These are phyloP conservation scores for Phymatotrichopsis omnivora DNA, from an alignment of 2,329 filamentous ascomycete species.

Conservation along the genomic window DNA sequence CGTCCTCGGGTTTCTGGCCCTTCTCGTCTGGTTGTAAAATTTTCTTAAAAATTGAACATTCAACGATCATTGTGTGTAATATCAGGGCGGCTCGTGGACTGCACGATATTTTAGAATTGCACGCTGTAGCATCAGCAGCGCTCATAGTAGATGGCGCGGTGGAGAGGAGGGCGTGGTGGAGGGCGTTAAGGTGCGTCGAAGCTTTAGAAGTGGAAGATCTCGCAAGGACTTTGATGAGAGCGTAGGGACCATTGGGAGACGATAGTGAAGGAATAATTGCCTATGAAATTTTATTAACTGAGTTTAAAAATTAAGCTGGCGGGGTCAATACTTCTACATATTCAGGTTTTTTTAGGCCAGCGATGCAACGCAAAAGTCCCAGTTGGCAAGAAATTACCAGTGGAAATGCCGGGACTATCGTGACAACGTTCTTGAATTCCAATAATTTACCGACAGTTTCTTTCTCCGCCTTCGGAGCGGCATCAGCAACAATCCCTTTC, in stretches of 20 bases:
- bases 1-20: background rate
- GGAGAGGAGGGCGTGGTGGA: slow-evolving; percentile 22
- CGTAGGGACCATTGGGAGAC: slow-evolving; percentile 17
- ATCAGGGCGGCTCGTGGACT: slow-evolving; percentile 16
- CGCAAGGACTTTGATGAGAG: slow-evolving; percentile 19
- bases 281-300: slow-evolving; percentile 11
- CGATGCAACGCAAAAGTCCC: slow-evolving; percentile 25
- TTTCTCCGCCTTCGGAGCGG: slow-evolving; percentile 8
- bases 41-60: slow-evolving; percentile 18
- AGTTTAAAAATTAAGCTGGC: slow-evolving; percentile 3
- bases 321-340: slow-evolving; percentile 19
- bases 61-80: slow-evolving; percentile 17
- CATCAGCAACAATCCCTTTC: slow-evolving; percentile 10
- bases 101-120: slow-evolving; percentile 15
- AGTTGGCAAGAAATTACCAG: slow-evolving; percentile 25
- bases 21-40: slow-evolving; percentile 5
- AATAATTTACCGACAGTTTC: slow-evolving; percentile 23
- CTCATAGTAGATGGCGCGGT: slow-evolving; percentile 14
- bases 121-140: slow-evolving; percentile 12
- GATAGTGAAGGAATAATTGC: slow-evolving; percentile 23
- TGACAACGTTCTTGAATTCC: slow-evolving; percentile 21
- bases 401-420: slow-evolving; percentile 14
- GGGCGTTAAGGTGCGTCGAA: slow-evolving; percentile 16
- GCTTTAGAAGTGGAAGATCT: slow-evolving; percentile 20
- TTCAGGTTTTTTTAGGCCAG: slow-evolving; percentile 24